Conservation (phyloP, 768 basidiomycete genomes). For the Tulasnella sp. region DNA sequence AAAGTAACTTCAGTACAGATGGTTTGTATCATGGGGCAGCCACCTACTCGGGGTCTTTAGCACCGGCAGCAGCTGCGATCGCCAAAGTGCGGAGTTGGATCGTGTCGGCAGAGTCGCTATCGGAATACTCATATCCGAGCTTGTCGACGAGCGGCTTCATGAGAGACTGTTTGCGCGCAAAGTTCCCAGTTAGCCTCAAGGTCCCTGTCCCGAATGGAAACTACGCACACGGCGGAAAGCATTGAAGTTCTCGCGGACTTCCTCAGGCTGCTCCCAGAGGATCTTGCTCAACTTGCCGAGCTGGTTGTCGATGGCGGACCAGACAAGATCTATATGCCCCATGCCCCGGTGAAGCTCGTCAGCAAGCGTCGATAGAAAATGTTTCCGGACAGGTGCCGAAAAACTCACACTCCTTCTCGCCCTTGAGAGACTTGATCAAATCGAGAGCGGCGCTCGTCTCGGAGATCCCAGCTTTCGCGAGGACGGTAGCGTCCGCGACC, state of each 20-base stretch:
- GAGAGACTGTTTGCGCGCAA: constrained; percentile 24
- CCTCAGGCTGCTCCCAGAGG: constrained; percentile 72
- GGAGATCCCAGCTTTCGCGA: constrained; percentile 71
- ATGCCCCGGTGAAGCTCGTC: not conserved
- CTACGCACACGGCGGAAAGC: constrained; percentile 45
- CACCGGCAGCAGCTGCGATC: constrained; percentile 42
- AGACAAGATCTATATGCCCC: constrained; percentile 54
- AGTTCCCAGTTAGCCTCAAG: not conserved
- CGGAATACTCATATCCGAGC: constrained; percentile 65
- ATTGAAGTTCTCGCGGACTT: constrained; percentile 41
- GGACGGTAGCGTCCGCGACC: constrained; percentile 67
- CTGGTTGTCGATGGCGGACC: constrained; percentile 54
- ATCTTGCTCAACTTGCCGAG: constrained; percentile 44
- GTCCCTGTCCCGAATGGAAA: not conserved
- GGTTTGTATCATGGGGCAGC: not conserved
- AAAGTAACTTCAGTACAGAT: constrained; percentile 17
- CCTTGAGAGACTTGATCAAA: constrained; percentile 53
- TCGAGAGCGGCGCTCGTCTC: constrained; percentile 66
- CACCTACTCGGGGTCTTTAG: constrained; percentile 30
- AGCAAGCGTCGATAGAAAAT: not conserved
- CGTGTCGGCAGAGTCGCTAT: constrained; percentile 53
- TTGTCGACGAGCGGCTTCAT: constrained; percentile 62
- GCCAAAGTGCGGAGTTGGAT: constrained; percentile 65
- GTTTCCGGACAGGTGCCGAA: no score
- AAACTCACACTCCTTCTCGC: constrained; percentile 65